phyloP scores from a whole-genome alignment of 2,329 filamentous ascomycete species.

The Pseudogymnoascus destructans region DNA sequence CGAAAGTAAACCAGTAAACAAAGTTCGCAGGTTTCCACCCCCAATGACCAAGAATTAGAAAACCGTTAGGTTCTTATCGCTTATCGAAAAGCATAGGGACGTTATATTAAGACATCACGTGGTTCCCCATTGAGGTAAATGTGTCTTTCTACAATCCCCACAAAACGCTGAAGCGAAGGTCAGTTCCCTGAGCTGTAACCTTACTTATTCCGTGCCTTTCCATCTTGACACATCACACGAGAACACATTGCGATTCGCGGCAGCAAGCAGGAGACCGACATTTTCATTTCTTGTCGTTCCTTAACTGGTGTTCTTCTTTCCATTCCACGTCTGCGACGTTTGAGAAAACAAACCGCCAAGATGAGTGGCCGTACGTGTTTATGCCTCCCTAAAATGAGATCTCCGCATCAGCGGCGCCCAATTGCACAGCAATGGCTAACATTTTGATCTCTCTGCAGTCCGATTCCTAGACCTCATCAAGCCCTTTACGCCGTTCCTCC shows the following conservation, averaged over 20 bases:
- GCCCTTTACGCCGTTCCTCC: constrained; percentile 97
- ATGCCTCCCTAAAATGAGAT: constrained; percentile 14
- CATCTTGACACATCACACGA: constrained; percentile 11
- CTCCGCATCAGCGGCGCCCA: constrained; percentile 10
- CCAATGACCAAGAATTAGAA: constrained; percentile 6
- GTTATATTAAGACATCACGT: constrained; percentile 9
- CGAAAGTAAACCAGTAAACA: neutral
- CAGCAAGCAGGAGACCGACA: constrained; percentile 8
- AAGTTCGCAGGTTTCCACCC: constrained; percentile 15
- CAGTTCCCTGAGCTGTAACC: constrained; percentile 8
- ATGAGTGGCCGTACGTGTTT: constrained; percentile 31
- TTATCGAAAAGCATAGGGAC: constrained; percentile 5
- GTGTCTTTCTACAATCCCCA: constrained; percentile 8
- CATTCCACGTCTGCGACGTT: constrained; percentile 27
- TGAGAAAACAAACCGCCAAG: constrained; percentile 27
- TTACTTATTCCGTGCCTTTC: constrained; percentile 8
- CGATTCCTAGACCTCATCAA: constrained; percentile 99
- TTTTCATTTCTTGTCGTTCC: constrained; percentile 16
- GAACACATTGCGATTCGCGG: constrained; percentile 13
- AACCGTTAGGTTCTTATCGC: neutral
- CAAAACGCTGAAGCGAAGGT: constrained; percentile 9
- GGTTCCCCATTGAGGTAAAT: constrained; percentile 9
- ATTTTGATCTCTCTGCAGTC: constrained; percentile 41
- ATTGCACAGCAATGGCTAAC: constrained; percentile 19
- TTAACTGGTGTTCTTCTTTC: constrained; percentile 23